Evolutionary conservation across 2,329 filamentous ascomycete species (phyloP), one percentile per base, ranked within the genome.

Genomic region (Aphanoascus verrucosus): DNA sequence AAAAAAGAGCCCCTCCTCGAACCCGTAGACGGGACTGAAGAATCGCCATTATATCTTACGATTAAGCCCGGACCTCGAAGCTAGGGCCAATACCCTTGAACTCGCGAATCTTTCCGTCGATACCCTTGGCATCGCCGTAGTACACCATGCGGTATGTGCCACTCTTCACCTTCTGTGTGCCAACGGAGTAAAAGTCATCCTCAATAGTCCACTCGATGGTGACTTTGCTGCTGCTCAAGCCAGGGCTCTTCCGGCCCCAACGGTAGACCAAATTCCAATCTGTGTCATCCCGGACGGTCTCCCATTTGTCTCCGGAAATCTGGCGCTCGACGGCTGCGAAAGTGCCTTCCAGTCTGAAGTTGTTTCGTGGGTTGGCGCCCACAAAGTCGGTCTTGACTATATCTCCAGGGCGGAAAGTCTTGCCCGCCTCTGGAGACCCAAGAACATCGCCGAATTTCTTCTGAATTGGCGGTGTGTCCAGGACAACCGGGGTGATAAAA

Each of bases 281-380:
- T 3, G 72, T 71, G 64, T 96, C 91, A 55, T 83, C 80, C 14
- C 82, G 76, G 2, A 93, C 78, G 40, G 73, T 75, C 6, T 67
- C 70, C 91, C 91, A 96, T 0, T 49, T 62, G 12, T 64, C 72
- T 28, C 60, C 69, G 53, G 65, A 63, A 38, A 75, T 65, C 46
- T 80, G 74, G 63, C 74, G 74, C 72, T 96, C 89, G 0, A 96
- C 78, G 0, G 85, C 80, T 0, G 84, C 84, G 67, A 82, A 96
- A 0, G 88, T 94, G 2, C 76, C 77, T 62, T 87, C 90, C 1
- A 88, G 80, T 1, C 82, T 80, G 31, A 96, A 79, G 59, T 95
- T 86, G 67, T 96, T 96, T 31, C 91, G 80, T 14, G 91, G 91
- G 63, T 95, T 95, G 0, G 90, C 90, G 14, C 84, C 91, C 1